Base-by-base conservation (phyloP, 257 asterid species). In the Coffea eugenioides region DNA sequence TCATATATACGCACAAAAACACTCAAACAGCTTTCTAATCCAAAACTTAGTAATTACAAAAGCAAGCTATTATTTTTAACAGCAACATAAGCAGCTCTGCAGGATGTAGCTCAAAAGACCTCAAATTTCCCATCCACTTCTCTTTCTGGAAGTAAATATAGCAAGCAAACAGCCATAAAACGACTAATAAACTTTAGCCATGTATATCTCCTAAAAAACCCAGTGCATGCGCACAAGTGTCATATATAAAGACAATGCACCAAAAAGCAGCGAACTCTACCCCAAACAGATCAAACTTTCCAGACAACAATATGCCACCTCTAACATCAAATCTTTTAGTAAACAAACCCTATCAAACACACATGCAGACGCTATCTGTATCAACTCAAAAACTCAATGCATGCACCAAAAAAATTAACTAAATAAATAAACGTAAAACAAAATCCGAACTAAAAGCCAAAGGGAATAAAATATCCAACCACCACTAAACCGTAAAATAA, bases 1-100 rank as follows among this genome's bases (percentile, higher is more conserved):
- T n/a, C 45, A 72, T 59, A 88, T 71, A 4, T 52, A 23, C 45
- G 15, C 62, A 70, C 65, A 39, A 46, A 73, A 12, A 64, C 49
- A 49, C 8, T 3, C 20, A 76, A 27, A 79, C 57, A 25, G 5
- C 68, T 4, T 13, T 57, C 27, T 15, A 62, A 43, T 16, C 27
- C 52, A 65, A 34, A 49, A 52, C 64, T 25, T 13, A 11, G 18
- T 6, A 64, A 27, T 25, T n/a, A 64, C 18, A 64, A 64, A 64
- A 66, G 23, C 80, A 45, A 72, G 48, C 43, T 14, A 73, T 8
- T 2, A 71, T 3, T 23, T 73, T 27, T 6, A 23, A 52, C 46
- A 27, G 77, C 16, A 73, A 16, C 7, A 25, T 15, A 13, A 49
- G 20, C 56, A 73, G 16, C 65, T 15, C 39, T 27, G 3, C 0